Conservation (phyloP, 257 asterid species). For the Jacaranda mimosifolia region DNA sequence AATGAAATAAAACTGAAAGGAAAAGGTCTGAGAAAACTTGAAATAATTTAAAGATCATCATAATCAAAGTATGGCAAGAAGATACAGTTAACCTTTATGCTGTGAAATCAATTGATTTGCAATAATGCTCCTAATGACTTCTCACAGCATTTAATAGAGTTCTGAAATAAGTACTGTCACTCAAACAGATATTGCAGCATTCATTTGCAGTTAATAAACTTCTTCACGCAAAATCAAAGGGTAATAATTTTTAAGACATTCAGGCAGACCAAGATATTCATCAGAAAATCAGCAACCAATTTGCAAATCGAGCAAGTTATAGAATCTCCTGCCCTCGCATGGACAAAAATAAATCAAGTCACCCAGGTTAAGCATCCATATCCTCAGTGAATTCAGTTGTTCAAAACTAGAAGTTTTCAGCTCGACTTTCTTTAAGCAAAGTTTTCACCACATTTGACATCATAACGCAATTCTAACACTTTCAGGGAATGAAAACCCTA, state of each 20-base stretch:
- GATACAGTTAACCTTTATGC: constrained; percentile 1
- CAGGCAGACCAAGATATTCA: not conserved
- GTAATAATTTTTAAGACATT: not conserved
- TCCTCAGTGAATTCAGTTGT: constrained; percentile 15
- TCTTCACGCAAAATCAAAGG: not conserved
- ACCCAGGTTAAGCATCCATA: constrained; percentile 11
- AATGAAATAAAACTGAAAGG: constrained; percentile 20
- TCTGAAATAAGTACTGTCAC: not conserved
- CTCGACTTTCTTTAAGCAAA: constrained; percentile 16
- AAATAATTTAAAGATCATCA: not conserved
- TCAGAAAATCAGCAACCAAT: constrained; percentile 8
- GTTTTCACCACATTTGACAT: constrained; percentile 19
- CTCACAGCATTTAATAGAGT: constrained; percentile 1
- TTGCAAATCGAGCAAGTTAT: not conserved
- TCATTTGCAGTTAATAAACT: constrained; percentile 13
- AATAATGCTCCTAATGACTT: not conserved
- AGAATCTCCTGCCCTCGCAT: constrained; percentile 1
- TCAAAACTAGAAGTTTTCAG: constrained; percentile 17
- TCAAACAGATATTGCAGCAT: not conserved
- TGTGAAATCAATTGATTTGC: constrained; percentile 12
- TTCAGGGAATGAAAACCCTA: constrained; percentile 28
- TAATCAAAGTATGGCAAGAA: constrained; percentile 14
- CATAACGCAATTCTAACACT: constrained; percentile 29
- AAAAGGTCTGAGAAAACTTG: constrained; percentile 16
- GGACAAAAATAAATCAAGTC: not conserved